Evolutionary conservation across 2,329 filamentous ascomycete species (phyloP), one percentile per base, ranked within the genome.

Genomic region (Metarhizium humberi): DNA sequence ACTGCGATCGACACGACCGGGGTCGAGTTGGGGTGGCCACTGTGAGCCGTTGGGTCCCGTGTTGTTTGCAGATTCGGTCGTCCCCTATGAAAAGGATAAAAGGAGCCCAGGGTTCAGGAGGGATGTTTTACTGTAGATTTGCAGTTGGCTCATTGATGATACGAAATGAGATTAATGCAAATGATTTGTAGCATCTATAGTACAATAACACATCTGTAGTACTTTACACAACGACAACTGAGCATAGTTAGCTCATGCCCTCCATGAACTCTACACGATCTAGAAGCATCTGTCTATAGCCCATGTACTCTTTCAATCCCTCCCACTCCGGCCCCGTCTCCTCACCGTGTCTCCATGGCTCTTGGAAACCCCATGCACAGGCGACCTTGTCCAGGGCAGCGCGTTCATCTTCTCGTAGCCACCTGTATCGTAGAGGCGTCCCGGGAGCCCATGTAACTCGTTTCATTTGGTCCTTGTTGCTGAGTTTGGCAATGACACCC

Each of bases 311-410:
- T 61, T 86, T 83, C 59, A 99, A 75, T 36, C 80, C 82, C 63
- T 95, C 87, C 90, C 94, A 99, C 59, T 96, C 92, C 53, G 84
- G 79, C 0, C 94, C 92, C 61, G 91, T 88, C 72, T 99, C 94
- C 67, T 96, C 91, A 1, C 94, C 94, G 66, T 88, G 81, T 67
- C 86, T 84, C 75, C 82, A 85, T 32, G 77, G 72, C 67, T 96
- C 89, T 64, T 87, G 86, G 72, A 96, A 99, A 0, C 94, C 94
- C 90, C 94, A 99, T 0, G 90, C 87, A 60, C 86, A 82, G 1
- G 92, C 91, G 56, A 99, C 82, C 65, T 82, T 85, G 73, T 99
- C 94, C 60, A 96, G 76, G 1, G 91, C 90, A 3, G 86, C 88
- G 29, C 94, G 79, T 75, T 99, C 92, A 60, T 96, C 91, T 69